Base-by-base conservation (phyloP, 1,139 yeast genomes). In the Kazachstania sp. region DNA sequence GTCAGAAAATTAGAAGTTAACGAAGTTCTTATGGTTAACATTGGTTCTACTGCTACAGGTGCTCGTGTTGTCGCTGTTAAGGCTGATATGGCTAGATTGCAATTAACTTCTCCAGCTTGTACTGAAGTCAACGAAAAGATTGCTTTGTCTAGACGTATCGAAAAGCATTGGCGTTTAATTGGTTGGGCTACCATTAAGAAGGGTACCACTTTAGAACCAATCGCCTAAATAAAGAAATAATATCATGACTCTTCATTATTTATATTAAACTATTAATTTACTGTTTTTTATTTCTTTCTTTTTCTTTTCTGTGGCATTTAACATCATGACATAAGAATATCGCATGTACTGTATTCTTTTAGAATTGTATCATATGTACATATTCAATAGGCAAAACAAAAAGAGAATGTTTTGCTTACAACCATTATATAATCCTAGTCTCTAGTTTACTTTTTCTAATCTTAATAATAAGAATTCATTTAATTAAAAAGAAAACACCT, bases 101-200 rank as follows among this genome's bases (percentile, higher is more conserved):
- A 88, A 66, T 79, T 94, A 66, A 90, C 97, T 43, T 83, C 95
- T 43, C 98, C 99, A 49, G 98, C 98, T 42, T 94, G 99, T 81
- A 92, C 99, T 41, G 97, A 90, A 73, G 78, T 92, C 50, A 86
- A 94, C 60, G 98, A 94, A 74, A 90, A 94, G 83, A 90, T 94
- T 70, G 99, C 99, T 45, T 76, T 94, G 65, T 88, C 97, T 41
- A 86, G 99, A 78, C 90, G 98, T 80, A 94, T 94, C 61, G 99
- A 92, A 67, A 92, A 90, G 79, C 99, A 94, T 71, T 94, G 97
- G 96, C 94, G 99, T 78, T 79, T 94, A 70, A 94, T 94, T 73
- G 99, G 99, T 62, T 94, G 99, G 99, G 99, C 98, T 59, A 87
- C 97, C 48, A 92, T 94, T 67, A 86, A 87, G 73, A 88, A 87